Evolutionary conservation across 225 moss, liverwort and hornwort genomes (phyloP), one percentile per base, ranked within the genome.

Genomic region (Sphagnum tenellum): DNA sequence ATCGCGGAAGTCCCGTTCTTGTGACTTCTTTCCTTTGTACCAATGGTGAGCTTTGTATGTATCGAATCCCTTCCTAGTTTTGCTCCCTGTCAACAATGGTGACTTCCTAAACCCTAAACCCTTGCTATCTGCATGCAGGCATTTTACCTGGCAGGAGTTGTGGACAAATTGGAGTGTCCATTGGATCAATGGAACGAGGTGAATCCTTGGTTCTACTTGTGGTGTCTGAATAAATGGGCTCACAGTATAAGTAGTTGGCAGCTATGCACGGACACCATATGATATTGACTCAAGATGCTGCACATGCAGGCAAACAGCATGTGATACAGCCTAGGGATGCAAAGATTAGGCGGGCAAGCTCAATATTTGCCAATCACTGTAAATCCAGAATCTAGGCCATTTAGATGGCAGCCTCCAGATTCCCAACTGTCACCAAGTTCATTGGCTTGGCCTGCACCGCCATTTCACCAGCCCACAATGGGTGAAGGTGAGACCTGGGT

Each of bases 71-170:
- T 58, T 29, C 14, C 3, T 58, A 3, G 14, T 5, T 44, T 13
- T 7, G 3, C 3, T 44, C 3, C 1, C 8, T 3, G 4, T 5
- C 7, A 44, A 44, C 58, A 29, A 29, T 1, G 29, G 7, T 58
- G 3, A 5, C 3, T 11, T 46, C 55, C 8, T 56, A 47, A 47
- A 44, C 2, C 46, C 5, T 5, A 46, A 46, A 11, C 9, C 11
- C 0, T 46, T 61, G 12, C 44, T 61, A 3, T 13, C 9, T 9
- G 5, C 3, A 61, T 53, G 62, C 82, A 83, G 83, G 74, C 83
- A 49, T 84, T 84, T 66, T 84, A 75, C 67, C 66, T 84, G 48
- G 77, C 83, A 1, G 83, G 80, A 9, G 80, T 79, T 47, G 77
- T 84, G 64, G 70, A 80, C 12, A 75, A 66, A 1, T 67, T 66